Conservation (phyloP, 2,329 filamentous ascomycete species). For the Aspergillus intermedius region DNA sequence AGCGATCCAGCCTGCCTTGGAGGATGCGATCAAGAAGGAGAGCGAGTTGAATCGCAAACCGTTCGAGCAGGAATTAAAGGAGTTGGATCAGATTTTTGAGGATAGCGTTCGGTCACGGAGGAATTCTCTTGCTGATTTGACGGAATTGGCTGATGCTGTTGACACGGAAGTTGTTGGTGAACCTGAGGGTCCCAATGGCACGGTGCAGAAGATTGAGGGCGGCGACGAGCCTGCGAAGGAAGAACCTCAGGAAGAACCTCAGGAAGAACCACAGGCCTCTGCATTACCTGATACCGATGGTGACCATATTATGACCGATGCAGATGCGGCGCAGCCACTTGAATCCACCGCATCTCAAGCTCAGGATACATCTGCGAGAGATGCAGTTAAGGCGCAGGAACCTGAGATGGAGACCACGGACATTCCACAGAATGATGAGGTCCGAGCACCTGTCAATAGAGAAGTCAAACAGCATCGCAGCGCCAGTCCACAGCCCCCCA, state of each 20-base stretch:
- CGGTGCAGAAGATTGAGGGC: slow-evolving; percentile 22
- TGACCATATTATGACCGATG: slow-evolving; percentile 10
- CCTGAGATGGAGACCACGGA: slow-evolving; percentile 10
- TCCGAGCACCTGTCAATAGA: slow-evolving; percentile 17
- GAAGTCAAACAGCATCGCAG: slow-evolving; percentile 21
- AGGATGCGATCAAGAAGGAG: slow-evolving; percentile 71
- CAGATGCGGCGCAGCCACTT: slow-evolving; percentile 4
- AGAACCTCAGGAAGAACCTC: slow-evolving; percentile 21
- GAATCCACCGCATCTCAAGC: slow-evolving; percentile 2
- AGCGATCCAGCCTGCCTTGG: slow-evolving; percentile 68
- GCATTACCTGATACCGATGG: slow-evolving; percentile 6
- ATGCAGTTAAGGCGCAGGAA: slow-evolving; percentile 6
- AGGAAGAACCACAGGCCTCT: slow-evolving; percentile 15
- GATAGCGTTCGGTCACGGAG: slow-evolving; percentile 53
- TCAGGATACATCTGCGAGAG: slow-evolving; percentile 6
- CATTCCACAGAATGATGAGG: slow-evolving; percentile 20
- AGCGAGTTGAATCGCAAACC: slow-evolving; percentile 69
- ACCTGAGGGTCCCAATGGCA: slow-evolving; percentile 37
- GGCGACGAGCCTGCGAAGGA: slow-evolving; percentile 16
- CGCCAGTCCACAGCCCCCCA: slow-evolving; percentile 35
- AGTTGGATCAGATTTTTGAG: slow-evolving; percentile 68
- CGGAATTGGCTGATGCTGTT: slow-evolving; percentile 27
- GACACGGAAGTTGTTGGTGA: slow-evolving; percentile 37
- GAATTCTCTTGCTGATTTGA: slow-evolving; percentile 42
- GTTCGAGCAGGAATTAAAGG: slow-evolving; percentile 62